Base-by-base conservation (phyloP, 2,329 filamentous ascomycete species). In the Shiraia sp. region DNA sequence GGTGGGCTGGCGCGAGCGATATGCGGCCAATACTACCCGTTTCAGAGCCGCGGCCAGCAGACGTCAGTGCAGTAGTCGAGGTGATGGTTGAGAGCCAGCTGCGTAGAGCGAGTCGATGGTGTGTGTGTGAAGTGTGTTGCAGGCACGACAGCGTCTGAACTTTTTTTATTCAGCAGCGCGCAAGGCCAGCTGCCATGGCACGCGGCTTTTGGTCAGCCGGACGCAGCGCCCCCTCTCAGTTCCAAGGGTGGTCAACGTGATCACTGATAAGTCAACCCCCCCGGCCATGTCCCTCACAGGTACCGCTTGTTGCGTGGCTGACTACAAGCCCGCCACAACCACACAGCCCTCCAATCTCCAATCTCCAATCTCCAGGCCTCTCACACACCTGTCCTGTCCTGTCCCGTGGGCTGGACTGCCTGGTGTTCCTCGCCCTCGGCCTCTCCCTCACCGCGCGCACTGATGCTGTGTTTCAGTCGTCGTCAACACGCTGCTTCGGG, bases 121-220 rank as follows among this genome's bases (percentile, higher is more conserved):
- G 28, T 28, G 22, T 35, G 26, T 31, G 41, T 36, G 37, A 47
- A 44, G 42, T 32, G 37, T 39, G 48, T 47, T 37, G 40, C 43
- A 48, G 41, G 36, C 41, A 39, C 40, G 31, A 36, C 42, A 45
- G 48, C 31, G 31, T 32, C 33, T 40, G 16, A 57, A 54, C 45
- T 50, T 55, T 53, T 55, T 53, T 43, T 52, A 48, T 42, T 47
- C 26, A 16, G 16, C 47, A 42, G 44, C 36, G 47, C 45, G 48
- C 47, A 48, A 47, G 47, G n/a, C n/a, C n/a, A n/a, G n/a, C n/a
- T n/a, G n/a, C n/a, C n/a, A 52, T 53, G 49, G 51, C 51, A 54
- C 51, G 51, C 53, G 49, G 51, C 51, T 40, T 43, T 40, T 40
- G 46, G 51, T 55, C 51, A 57, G 44, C 49, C 46, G 53, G 45